These are phyloP conservation scores for Aspergillus sp. DNA, from an alignment of 2,329 filamentous ascomycete species.

Conservation along the genomic window DNA sequence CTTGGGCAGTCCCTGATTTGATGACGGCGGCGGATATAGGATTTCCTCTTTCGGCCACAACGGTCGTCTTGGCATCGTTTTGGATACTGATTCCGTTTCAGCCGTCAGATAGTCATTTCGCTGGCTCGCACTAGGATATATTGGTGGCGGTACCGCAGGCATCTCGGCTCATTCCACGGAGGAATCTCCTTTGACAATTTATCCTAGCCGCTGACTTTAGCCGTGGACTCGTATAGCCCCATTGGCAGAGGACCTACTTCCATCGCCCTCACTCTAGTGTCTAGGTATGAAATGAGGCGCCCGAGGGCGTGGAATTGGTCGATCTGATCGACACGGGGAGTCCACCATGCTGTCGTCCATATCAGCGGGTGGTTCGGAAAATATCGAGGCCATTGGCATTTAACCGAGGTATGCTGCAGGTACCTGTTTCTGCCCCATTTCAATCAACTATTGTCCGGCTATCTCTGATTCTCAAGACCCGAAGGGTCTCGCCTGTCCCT, in stretches of 20 bases:
- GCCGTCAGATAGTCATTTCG: background rate
- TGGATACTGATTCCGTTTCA: background rate
- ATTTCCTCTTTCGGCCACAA: background rate
- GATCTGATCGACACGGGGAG: background rate
- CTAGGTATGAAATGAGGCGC: background rate
- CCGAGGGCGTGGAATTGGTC: background rate
- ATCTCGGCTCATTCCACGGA: background rate
- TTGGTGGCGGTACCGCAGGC: background rate
- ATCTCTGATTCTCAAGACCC: background rate
- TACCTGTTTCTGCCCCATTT: too few species aligned
- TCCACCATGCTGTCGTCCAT: background rate
- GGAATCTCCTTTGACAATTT: background rate
- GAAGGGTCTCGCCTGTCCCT: background rate
- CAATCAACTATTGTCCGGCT: too few species aligned
- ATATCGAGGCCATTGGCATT: background rate
- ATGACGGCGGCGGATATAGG: background rate
- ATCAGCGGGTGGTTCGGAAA: background rate
- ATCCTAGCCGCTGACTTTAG: background rate
- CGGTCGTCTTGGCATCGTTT: background rate
- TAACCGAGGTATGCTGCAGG: background rate
- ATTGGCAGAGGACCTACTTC: too few species aligned
- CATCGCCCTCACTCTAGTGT: too few species aligned
- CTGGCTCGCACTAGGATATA: background rate
- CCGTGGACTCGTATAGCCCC: background rate
- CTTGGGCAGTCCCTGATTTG: background rate